These are phyloP conservation scores for Xerocomus nothofagi DNA, from an alignment of 1,284 basidiomycete genomes.

Conservation along the genomic window DNA sequence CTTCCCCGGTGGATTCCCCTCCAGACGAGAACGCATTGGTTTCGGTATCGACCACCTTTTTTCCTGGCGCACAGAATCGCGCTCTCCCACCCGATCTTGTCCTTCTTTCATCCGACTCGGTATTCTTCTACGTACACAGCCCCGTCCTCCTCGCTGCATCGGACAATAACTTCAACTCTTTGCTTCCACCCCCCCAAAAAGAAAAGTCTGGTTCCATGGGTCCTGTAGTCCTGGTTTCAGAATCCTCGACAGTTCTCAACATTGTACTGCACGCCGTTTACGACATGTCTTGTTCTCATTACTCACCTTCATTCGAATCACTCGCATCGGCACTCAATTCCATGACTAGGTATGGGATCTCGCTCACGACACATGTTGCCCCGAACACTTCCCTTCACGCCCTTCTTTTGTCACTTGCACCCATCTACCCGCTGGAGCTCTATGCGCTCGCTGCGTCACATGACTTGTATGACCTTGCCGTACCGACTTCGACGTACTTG, in stretches of 20 bases:
- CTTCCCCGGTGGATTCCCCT: constrained; percentile 45
- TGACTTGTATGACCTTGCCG: constrained; percentile 59
- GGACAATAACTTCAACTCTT: constrained; percentile 52
- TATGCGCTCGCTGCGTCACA: constrained; percentile 58
- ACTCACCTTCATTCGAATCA: constrained; percentile 54
- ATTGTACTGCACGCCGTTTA: constrained; percentile 62
- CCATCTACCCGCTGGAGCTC: constrained; percentile 53
- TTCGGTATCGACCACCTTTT: constrained; percentile 79
- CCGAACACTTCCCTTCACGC: constrained; percentile 44
- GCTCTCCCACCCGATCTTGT: constrained; percentile 57
- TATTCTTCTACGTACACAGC: constrained; percentile 71
- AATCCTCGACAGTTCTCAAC: constrained; percentile 55
- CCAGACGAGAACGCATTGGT: constrained; percentile 48
- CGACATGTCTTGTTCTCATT: constrained; percentile 59
- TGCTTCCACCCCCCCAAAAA: constrained; percentile 40
- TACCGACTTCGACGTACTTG: constrained; percentile 58
- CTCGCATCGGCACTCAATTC: constrained; percentile 48
- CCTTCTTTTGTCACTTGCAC: constrained; percentile 54
- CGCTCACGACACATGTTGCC: constrained; percentile 40
- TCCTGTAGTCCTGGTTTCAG: constrained; percentile 47
- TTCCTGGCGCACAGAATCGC: constrained; percentile 61
- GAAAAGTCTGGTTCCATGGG: constrained; percentile 39
- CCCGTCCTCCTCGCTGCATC: constrained; percentile 51
- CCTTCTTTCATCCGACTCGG: constrained; percentile 67
- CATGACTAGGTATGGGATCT: constrained; percentile 53